Evolutionary conservation across 1,284 basidiomycete genomes (phyloP).

Genomic region (Agroathelia rolfsii): DNA sequence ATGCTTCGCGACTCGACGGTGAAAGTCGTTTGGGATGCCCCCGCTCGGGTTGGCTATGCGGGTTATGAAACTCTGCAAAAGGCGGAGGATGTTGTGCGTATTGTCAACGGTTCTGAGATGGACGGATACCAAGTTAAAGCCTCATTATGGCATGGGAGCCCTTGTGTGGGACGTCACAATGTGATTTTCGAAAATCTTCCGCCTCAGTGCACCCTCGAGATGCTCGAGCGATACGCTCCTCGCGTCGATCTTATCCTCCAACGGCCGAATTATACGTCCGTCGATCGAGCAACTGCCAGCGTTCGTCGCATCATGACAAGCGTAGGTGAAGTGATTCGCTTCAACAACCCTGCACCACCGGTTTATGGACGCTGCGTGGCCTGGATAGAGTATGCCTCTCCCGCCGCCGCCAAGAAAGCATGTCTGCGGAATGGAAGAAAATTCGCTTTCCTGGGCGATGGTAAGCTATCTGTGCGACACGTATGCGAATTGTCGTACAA

Average conservation of each 20-base stretch:
- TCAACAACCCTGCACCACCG: slow-evolving; percentile 41
- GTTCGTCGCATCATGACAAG: slow-evolving; percentile 31
- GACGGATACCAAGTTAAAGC: slow-evolving; percentile 33
- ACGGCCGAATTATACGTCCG: slow-evolving; percentile 35
- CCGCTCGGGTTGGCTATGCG: slow-evolving; percentile 41
- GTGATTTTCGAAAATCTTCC: slow-evolving; percentile 49
- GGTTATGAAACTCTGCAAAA: slow-evolving; percentile 41
- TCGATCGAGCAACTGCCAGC: slow-evolving; percentile 26
- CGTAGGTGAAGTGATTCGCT: slow-evolving; percentile 29
- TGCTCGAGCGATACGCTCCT: slow-evolving; percentile 34
- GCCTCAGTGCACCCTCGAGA: slow-evolving; percentile 26
- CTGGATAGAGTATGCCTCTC: slow-evolving; percentile 42
- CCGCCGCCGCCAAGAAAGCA: slow-evolving; percentile 38
- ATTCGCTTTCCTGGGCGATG: slow-evolving; percentile 32
- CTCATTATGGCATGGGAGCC: slow-evolving; percentile 40
- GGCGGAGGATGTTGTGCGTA: slow-evolving; percentile 33
- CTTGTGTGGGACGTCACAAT: slow-evolving; percentile 43
- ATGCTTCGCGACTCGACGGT: slow-evolving; percentile 37
- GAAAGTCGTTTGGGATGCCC: slow-evolving; percentile 43
- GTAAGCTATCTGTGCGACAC: slow-evolving; percentile 34
- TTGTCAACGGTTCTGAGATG: slow-evolving; percentile 24
- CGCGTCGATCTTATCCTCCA: slow-evolving; percentile 41
- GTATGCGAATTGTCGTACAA: slow-evolving; percentile 34
- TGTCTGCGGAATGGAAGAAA: slow-evolving; percentile 36
- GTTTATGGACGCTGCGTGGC: slow-evolving; percentile 36